Evolutionary conservation across 176 grass and related monocot genomes (phyloP), one percentile per base, ranked within the genome.

Genomic region (Phoenix roebelenii): DNA sequence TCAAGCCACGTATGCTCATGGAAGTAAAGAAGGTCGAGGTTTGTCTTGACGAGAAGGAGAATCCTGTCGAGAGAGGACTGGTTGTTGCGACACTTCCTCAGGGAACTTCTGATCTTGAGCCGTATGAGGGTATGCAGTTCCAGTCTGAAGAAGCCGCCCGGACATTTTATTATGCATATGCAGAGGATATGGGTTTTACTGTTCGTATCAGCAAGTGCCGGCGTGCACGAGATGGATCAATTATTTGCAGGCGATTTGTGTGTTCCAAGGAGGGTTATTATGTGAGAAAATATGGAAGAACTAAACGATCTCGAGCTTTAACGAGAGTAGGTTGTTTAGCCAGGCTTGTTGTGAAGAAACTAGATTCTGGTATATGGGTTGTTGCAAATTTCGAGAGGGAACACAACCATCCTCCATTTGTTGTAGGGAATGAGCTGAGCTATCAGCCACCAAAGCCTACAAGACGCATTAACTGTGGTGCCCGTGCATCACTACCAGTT

Each of bases 351-450:
- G 71, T 95, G 29, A 85, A 88, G 81, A 85, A 77, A 69, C 55
- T 79, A 72, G 78, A 74, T 63, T 80, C 66, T 85, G 89, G 79
- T 77, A 89, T 85, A 75, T 95, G 89, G 89, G 67, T 85, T 60
- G 81, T 89, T 53, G 85, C 85, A 52, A 95, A 89, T 78, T 95
- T 95, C 74, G 82, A 85, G 69, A 95, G 85, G 74, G 85, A 95
- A 58, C 89, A 95, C 72, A 95, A 89, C 59, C 89, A 95, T 83
- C 75, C 23, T 2, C 60, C 89, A 44, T 44, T 44, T 44, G 35
- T 44, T 44, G 7, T 44, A 44, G 35, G 35, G 35, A 44, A 44
- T 12, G 35, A 44, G 35, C 35, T 44, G 35, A 44, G 35, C 35
- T 44, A 44, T 44, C 35, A 12, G 10, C 35, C 52, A 32, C 58